Conservation (phyloP, 73 alveolate species). For the Uronychia setigera region DNA sequence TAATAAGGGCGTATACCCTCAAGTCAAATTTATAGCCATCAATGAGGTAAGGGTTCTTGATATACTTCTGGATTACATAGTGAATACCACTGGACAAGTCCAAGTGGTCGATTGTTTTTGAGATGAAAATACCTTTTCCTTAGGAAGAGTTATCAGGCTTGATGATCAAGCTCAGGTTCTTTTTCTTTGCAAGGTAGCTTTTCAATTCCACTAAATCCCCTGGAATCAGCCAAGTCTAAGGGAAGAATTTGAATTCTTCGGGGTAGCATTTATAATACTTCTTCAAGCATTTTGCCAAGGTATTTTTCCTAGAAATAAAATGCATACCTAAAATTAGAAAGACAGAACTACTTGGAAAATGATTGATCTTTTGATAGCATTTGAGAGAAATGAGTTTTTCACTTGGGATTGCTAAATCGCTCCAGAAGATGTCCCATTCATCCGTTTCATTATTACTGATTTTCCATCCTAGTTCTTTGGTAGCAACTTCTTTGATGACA, state of each 20-base stretch:
- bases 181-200: conserved; percentile 9
- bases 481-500: conserved; percentile 59
- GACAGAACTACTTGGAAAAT: too few relatives aligned
- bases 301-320: conserved; percentile 53
- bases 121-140: conserved; percentile 31
- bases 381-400: conserved; percentile 57
- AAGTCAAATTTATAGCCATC: conserved; percentile 84
- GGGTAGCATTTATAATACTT: conserved; percentile 41
- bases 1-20: conserved; percentile 80
- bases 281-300: conserved; percentile 63
- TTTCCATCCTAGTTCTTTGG: conserved; percentile 58
- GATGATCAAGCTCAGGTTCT: conserved; percentile 12
- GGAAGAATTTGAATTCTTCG: conserved; percentile 56
- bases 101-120: background rate
- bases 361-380: conserved; percentile 64
- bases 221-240: conserved; percentile 65
- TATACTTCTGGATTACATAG: conserved; percentile 72
- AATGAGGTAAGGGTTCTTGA: conserved; percentile 77
- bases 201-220: conserved; percentile 52
- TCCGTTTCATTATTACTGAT: conserved; percentile 36
- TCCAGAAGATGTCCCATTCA: conserved; percentile 66
- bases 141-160: conserved; percentile 34
- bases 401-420: conserved; percentile 55
- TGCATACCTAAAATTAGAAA: too few relatives aligned
- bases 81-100: conserved; percentile 8